Base-by-base conservation (phyloP, 2,329 filamentous ascomycete species). In the Colletotrichum liriopes region DNA sequence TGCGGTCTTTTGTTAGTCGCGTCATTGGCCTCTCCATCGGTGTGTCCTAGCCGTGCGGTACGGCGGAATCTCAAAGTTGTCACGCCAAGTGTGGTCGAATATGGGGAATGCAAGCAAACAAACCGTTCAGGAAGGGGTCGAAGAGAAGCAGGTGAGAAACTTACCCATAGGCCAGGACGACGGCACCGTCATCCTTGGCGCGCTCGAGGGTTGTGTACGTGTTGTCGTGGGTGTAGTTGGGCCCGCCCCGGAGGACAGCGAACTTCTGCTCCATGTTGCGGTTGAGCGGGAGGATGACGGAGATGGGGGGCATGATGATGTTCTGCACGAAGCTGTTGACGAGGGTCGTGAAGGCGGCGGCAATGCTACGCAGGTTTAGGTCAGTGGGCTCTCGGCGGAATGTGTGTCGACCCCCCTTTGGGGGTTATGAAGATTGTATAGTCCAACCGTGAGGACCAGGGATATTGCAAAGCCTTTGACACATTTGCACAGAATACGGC, bases 221-320 rank as follows among this genome's bases (percentile, higher is more conserved):
- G 23, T 82, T 79, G 5, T 85, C 81, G 1, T 83, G 77, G 35
- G 83, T 82, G 74, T 86, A 90, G 70, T 88, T 84, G 3, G 89
- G 87, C 0, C 92, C 92, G 0, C 83, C 78, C 47, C 84, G 86
- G 37, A 94, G 81, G 8, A 93, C 88, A 0, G 92, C 89, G 79
- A 94, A 94, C 79, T 93, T 93, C 81, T 93, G 89, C 77, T 93
- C 91, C 77, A 94, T 87, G 78, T 94, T 94, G 74, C 89, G 89
- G 76, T 92, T 88, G 67, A 94, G 82, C 60, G 93, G 93, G 5
- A 93, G 87, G 29, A 94, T 82, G 52, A 94, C 82, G 2, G 92
- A 93, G 37, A 94, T 83, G 0, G 93, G 86, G 6, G 93, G 93
- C 73, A 94, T 88, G 56, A 94, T 82, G 43, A 94, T 88, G 76